phyloP scores from a whole-genome alignment of 2,329 filamentous ascomycete genomes.

The Fusarium sp. region DNA sequence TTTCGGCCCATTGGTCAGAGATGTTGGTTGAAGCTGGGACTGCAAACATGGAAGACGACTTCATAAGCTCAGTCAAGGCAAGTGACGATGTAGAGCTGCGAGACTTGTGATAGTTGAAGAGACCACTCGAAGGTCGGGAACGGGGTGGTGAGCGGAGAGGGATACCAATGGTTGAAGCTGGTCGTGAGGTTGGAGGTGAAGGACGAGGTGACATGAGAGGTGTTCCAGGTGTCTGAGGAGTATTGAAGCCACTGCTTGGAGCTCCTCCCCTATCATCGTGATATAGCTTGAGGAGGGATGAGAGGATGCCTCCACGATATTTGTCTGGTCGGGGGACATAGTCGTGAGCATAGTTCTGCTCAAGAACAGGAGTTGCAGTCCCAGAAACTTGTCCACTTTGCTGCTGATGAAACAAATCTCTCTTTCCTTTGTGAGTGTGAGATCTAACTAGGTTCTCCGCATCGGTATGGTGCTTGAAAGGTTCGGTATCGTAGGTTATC shows the following conservation, averaged over 20 bases:
- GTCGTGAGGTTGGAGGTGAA: constrained; percentile 55
- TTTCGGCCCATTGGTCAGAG: constrained; percentile 57
- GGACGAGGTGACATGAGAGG: constrained; percentile 54
- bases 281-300: constrained; percentile 77
- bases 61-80: constrained; percentile 62
- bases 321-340: constrained; percentile 75
- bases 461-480: constrained; percentile 39
- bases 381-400: constrained; percentile 46
- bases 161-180: constrained; percentile 50
- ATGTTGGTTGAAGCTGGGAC: constrained; percentile 58
- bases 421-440: constrained; percentile 45
- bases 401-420: constrained; percentile 46
- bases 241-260: constrained; percentile 54
- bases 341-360: constrained; percentile 61
- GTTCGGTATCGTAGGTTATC: constrained; percentile 27
- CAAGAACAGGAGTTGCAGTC: constrained; percentile 51
- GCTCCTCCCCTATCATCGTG: constrained; percentile 56
- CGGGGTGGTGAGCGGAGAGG: constrained; percentile 44
- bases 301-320: constrained; percentile 79
- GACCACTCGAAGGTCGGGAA: constrained; percentile 51
- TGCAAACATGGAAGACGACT: constrained; percentile 64
- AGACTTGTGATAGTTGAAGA: constrained; percentile 56
- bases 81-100: constrained; percentile 55
- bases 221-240: constrained; percentile 52
- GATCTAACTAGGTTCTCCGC: constrained; percentile 51